Base-by-base conservation (phyloP, 176 grass and related monocot genomes). In the Zoysia pacifica region DNA sequence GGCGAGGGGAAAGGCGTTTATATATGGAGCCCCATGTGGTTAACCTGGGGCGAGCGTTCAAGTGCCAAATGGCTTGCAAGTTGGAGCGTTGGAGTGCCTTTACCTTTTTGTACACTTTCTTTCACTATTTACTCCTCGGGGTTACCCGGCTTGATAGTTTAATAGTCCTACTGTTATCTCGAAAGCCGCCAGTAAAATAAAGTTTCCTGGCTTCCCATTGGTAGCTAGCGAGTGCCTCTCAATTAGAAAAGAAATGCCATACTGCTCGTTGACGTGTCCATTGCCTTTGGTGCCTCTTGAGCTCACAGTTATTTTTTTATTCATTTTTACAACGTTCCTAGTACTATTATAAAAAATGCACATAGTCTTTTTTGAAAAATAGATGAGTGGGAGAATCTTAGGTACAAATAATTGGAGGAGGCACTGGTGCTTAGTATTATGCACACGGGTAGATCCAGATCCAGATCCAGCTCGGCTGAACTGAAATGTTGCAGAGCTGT, bases 1-100 rank as follows among this genome's bases (percentile, higher is more conserved):
- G 73, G 48, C 18, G 7, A 62, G 69, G 61, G 78, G 8, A 51
- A 69, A 66, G 52, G n/a, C 68, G 11, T 78, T 74, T 86, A 86
- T 89, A 89, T 85, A 89, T 71, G 50, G 28, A 28, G 28, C 28
- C 70, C 64, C 86, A 65, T 84, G 81, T 84, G 81, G 11, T 40
- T 67, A 61, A 74, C 51, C 62, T 6, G 18, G 13, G 6, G 49
- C 28, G 28, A 28, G 68, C 20, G 51, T 13, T 58, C 11, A 36
- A 77, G 50, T 67, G 63, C 36, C 74, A 75, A 66, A 71, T 74
- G 79, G 82, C 67, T 91, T 15, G 54, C 49, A 4, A 85, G 28
- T 44, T 38, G 28, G 28, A 28, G 28, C 28, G 28, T 28, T 28
- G 28, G 28, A 28, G 28, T 28, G 72, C 62, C 49, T 76, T 76